A percentile compares a stretch with the other conserved stretches of the same genome.
Evolutionary conservation across 1,284 basidiomycete species (phyloP).

Genomic region (Microbotryum scabiosae): DNA sequence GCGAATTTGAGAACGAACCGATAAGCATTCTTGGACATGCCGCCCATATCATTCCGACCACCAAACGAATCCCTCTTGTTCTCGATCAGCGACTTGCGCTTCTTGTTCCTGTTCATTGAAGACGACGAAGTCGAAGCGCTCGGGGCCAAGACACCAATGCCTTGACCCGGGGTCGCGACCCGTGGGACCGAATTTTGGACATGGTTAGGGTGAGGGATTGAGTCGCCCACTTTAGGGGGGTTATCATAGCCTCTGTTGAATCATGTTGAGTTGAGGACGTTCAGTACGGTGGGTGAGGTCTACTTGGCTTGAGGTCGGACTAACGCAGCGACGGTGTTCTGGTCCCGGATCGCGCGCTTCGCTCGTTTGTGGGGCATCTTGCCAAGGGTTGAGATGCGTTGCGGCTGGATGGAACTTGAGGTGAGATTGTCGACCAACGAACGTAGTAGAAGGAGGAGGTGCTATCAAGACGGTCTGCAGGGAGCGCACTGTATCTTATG

Average conservation of each 20-base stretch:
- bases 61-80: neutral
- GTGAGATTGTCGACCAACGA: too few relatives aligned
- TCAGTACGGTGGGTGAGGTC: neutral
- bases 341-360: conserved; percentile 13
- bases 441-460: too few relatives aligned
- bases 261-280: neutral
- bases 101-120: conserved; percentile 12
- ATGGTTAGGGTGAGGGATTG: conserved; percentile 15
- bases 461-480: too few relatives aligned
- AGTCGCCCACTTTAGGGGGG: conserved; percentile 18
- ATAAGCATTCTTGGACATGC: conserved; percentile 22
- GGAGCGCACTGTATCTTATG: too few relatives aligned
- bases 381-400: neutral
- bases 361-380: conserved; percentile 20
- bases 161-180: neutral
- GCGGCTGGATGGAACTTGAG: too few relatives aligned
- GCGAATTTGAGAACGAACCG: conserved; percentile 3
- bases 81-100: conserved; percentile 7
- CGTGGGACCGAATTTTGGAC: neutral
- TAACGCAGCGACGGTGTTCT: neutral
- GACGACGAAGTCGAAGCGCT: neutral
- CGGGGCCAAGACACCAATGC: neutral
- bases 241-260: conserved; percentile 16
- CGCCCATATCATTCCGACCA: neutral
- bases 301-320: neutral